Conservation (phyloP, 257 asterid genomes). For the Capsicum chinense region DNA sequence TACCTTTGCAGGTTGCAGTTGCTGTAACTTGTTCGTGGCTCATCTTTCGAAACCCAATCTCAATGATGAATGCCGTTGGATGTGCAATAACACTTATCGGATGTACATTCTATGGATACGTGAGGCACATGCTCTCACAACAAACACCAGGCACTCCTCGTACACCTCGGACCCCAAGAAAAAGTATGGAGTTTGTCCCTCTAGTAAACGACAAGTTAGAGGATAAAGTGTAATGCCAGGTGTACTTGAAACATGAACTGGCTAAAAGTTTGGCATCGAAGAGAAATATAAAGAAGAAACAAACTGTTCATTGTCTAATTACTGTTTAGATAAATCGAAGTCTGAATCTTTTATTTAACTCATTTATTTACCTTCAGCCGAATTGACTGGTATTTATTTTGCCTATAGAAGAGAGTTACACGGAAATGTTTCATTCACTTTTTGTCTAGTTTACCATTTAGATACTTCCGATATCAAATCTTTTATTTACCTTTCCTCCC, state of each 20-base stretch:
- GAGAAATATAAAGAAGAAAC: slow-evolving; percentile 18
- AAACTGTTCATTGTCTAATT: slow-evolving; percentile 22
- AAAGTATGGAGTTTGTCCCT: slow-evolving; percentile 67
- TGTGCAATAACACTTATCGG: slow-evolving; percentile 80
- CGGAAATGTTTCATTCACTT: neutral
- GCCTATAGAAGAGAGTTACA: neutral
- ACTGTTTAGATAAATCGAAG: slow-evolving; percentile 17
- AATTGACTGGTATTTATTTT: neutral
- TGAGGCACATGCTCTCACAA: slow-evolving; percentile 69
- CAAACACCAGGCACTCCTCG: slow-evolving; percentile 71
- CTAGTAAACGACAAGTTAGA: slow-evolving; percentile 72
- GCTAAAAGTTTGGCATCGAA: slow-evolving; percentile 13
- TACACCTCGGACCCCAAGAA: slow-evolving; percentile 66
- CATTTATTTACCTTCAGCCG: slow-evolving; percentile 1
- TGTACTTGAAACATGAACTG: neutral
- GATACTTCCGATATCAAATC: neutral
- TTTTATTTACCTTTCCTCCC: neutral
- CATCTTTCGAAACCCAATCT: slow-evolving; percentile 84
- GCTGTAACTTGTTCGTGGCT: slow-evolving; percentile 95
- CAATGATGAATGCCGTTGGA: slow-evolving; percentile 80
- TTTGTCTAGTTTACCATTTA: neutral
- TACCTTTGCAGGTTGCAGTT: slow-evolving; percentile 74
- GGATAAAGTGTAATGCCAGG: slow-evolving; percentile 53
- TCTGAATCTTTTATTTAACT: slow-evolving; percentile 11
- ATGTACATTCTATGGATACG: slow-evolving; percentile 91